Evolutionary conservation across 1,139 yeast species (phyloP).

Genomic region (Hyphopichia khmerensis): DNA sequence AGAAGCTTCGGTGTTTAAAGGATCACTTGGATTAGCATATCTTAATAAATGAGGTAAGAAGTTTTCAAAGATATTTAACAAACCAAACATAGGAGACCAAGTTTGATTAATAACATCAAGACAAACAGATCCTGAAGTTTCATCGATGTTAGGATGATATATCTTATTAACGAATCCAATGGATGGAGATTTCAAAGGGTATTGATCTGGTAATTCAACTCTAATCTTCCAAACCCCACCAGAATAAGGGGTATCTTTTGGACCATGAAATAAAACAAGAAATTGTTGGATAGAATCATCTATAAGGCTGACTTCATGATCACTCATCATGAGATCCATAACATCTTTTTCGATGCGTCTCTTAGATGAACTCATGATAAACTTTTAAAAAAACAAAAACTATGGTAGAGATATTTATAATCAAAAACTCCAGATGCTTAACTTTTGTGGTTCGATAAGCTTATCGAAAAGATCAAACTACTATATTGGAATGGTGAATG

Average conservation of each 20-base stretch:
- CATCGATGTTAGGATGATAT: conserved; percentile 92
- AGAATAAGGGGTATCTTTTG: conserved; percentile 83
- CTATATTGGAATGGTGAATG: not conserved
- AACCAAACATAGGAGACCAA: conserved; percentile 97
- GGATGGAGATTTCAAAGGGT: conserved; percentile 94
- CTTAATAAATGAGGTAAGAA: conserved; percentile 89
- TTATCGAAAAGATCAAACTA: not conserved
- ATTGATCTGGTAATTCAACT: conserved; percentile 93
- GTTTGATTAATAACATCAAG: conserved; percentile 96
- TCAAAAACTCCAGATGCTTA: no score
- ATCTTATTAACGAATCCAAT: conserved; percentile 91
- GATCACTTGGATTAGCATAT: conserved; percentile 94
- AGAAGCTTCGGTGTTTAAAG: conserved; percentile 90
- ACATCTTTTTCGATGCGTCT: conserved; percentile 96
- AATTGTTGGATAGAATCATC: conserved; percentile 92
- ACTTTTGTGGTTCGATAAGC: not conserved
- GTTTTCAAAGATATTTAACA: conserved; percentile 86
- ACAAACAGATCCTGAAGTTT: conserved; percentile 89
- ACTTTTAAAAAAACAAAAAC: no score
- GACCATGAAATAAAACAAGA: conserved; percentile 83
- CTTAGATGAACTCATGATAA: conserved; percentile 64
- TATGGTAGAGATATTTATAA: no score
- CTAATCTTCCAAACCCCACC: conserved; percentile 91
- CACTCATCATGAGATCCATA: conserved; percentile 96
- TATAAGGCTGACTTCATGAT: conserved; percentile 81